A percentile compares a stretch with the other conserved stretches of the same genome.
phyloP scores from a whole-genome alignment of 2,329 filamentous ascomycete species.

The Amauroascus niger region DNA sequence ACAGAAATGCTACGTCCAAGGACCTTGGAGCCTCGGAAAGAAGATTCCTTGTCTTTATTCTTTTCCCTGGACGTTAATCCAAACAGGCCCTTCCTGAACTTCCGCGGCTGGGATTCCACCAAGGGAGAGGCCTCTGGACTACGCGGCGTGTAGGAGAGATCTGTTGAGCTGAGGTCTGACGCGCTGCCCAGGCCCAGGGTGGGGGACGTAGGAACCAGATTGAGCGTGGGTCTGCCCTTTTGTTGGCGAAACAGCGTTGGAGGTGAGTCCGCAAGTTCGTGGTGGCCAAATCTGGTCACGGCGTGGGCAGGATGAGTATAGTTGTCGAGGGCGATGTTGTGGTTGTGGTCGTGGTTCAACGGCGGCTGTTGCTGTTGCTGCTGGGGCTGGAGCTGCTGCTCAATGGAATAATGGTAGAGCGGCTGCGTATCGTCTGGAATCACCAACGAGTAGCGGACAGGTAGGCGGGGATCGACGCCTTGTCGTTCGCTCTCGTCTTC shows the following conservation, averaged over 20 bases:
- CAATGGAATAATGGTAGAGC: slow-evolving; percentile 6
- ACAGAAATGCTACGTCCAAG: slow-evolving; percentile 24
- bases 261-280: slow-evolving; percentile 8
- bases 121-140: slow-evolving; percentile 13
- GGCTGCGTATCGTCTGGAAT: neutral
- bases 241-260: neutral
- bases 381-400: slow-evolving; percentile 4
- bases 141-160: slow-evolving; percentile 13
- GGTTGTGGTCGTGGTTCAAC: neutral
- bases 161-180: slow-evolving; percentile 9
- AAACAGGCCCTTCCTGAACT: slow-evolving; percentile 20
- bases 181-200: slow-evolving; percentile 1
- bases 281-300: slow-evolving; percentile 2
- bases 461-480: slow-evolving; percentile 1
- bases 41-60: slow-evolving; percentile 13
- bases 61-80: slow-evolving; percentile 19
- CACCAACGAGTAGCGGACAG: slow-evolving; percentile 10
- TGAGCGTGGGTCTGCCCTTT: slow-evolving; percentile 8
- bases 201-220: slow-evolving; percentile 12
- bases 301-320: slow-evolving; percentile 15
- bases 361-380: slow-evolving; percentile 11
- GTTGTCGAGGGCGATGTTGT: neutral
- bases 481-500: neutral
- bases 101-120: slow-evolving; percentile 16
- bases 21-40: slow-evolving; percentile 12